phyloP scores from a whole-genome alignment of 108 stramenopile genomes.

The Pseudonitzschia delicatissima region DNA sequence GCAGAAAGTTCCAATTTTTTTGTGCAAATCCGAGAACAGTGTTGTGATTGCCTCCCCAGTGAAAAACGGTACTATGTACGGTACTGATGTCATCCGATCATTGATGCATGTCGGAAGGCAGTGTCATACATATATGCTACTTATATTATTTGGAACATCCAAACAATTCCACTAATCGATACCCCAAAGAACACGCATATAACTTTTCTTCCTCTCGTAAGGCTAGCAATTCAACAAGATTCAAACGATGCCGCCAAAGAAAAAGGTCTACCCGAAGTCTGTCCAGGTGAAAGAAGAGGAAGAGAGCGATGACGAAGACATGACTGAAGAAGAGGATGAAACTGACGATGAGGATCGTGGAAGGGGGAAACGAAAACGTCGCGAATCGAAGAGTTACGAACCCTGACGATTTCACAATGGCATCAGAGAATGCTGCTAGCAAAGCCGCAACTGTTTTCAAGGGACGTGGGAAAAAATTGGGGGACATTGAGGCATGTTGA shows the following conservation, averaged over 20 bases:
- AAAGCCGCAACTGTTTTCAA: constrained; percentile 9
- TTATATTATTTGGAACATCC: too few relatives aligned
- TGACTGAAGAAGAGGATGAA: constrained; percentile 7
- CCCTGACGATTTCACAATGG: constrained; percentile 42
- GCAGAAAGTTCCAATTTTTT: too few relatives aligned
- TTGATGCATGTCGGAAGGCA: too few relatives aligned
- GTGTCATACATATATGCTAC: too few relatives aligned
- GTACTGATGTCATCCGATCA: too few relatives aligned
- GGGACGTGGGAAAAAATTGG: constrained; percentile 37
- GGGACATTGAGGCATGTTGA: constrained; percentile 19
- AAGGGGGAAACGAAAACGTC: constrained; percentile 23
- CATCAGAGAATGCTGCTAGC: neutral
- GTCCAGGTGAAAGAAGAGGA: neutral
- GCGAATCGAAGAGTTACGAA: constrained; percentile 12
- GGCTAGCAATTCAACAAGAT: neutral
- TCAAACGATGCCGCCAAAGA: constrained; percentile 19
- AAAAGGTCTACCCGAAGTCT: constrained; percentile 26
- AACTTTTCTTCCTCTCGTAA: too few relatives aligned
- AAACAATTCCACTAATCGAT: too few relatives aligned
- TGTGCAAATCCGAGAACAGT: too few relatives aligned
- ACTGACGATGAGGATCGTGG: constrained; percentile 5
- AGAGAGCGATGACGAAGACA: constrained; percentile 1
- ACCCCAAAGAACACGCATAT: too few relatives aligned
- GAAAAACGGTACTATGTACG: too few relatives aligned
- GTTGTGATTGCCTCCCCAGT: too few relatives aligned